A percentile compares a stretch with the other conserved stretches of the same genome.
Evolutionary conservation across 768 basidiomycete species (phyloP).

Genomic region (Naganishia friedmannii): DNA sequence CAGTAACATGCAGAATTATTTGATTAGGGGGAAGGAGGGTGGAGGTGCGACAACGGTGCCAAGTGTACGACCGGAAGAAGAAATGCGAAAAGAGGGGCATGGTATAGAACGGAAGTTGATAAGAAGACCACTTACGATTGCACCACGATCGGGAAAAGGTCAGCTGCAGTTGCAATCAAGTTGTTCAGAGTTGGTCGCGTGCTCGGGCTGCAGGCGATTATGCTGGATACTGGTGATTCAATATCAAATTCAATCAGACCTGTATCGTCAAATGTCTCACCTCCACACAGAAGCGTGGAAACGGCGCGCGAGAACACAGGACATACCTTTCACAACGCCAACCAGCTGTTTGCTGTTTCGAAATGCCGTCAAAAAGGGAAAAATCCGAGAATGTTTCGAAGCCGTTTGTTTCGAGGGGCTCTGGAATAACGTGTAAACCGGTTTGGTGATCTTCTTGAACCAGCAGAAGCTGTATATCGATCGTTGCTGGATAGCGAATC

Average conservation of each 20-base stretch:
- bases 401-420: not conserved
- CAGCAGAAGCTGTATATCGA: not conserved
- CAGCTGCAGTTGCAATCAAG: not conserved
- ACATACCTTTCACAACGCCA: not conserved
- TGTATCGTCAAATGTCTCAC: conserved; percentile 20
- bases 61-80: not conserved
- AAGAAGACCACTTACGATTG: not conserved
- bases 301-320: not conserved
- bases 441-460: not conserved
- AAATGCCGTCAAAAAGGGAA: not conserved
- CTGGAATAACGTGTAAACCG: not conserved
- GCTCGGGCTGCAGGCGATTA: not conserved
- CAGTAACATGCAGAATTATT: not conserved
- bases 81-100: not conserved
- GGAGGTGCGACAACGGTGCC: not conserved
- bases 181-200: conserved; percentile 13
- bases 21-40: not conserved
- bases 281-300: not conserved
- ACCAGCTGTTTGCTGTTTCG: not conserved
- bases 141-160: not conserved
- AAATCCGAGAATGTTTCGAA: no score
- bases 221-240: not conserved
- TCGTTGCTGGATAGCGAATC: not conserved
- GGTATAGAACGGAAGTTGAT: conserved; percentile 1
- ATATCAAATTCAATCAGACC: conserved; percentile 7